Percentiles rank a stretch among this genome's conserved stretches.
These are phyloP conservation scores for Epithemia pelagica DNA, from an alignment of 108 stramenopile species.

Conservation along the genomic window DNA sequence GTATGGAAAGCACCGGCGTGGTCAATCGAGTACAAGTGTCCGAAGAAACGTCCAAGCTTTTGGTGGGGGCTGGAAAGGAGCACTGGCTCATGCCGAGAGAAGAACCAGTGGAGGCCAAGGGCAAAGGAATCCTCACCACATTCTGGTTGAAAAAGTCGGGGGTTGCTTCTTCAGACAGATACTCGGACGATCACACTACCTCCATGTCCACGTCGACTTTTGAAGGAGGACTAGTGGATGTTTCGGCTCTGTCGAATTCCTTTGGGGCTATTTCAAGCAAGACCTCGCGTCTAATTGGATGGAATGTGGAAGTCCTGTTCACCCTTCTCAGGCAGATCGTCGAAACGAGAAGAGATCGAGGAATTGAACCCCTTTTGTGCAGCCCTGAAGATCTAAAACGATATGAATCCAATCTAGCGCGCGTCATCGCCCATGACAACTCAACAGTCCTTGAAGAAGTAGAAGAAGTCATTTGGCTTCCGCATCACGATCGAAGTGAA, in stretches of 20 bases:
- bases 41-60: constrained; percentile 39
- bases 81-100: constrained; percentile 37
- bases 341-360: too few species aligned
- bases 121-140: constrained; percentile 45
- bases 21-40: constrained; percentile 25
- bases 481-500: constrained; percentile 15
- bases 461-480: constrained; percentile 20
- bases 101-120: constrained; percentile 35
- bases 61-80: constrained; percentile 19
- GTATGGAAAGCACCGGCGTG: constrained; percentile 49
- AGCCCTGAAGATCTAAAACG: too few species aligned
- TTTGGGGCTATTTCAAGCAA: not conserved
- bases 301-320: constrained; percentile 21
- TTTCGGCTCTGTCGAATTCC: not conserved
- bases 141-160: constrained; percentile 27
- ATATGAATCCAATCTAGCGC: too few species aligned
- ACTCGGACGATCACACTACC: too few species aligned
- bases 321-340: constrained; percentile 12
- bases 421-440: too few species aligned
- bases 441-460: constrained; percentile 20
- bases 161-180: too few species aligned
- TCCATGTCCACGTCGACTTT: too few species aligned
- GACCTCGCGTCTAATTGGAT: constrained; percentile 13
- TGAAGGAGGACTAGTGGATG: not conserved
- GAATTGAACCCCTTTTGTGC: too few species aligned